Evolutionary conservation across 768 basidiomycete genomes (phyloP).

Genomic region (Naganishia vaughanmartiniae): DNA sequence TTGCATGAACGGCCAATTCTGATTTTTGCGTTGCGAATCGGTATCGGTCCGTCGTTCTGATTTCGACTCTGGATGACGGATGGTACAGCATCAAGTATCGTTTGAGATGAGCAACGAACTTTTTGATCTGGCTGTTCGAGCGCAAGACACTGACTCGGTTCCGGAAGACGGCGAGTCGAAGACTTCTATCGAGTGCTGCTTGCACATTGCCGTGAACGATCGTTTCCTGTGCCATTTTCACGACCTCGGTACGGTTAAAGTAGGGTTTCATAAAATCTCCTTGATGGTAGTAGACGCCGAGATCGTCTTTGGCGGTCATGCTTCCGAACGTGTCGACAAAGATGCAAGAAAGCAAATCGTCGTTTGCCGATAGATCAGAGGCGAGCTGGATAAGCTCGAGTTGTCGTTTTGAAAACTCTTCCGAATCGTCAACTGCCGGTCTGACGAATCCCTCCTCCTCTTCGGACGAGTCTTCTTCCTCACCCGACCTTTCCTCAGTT

Average conservation of each 20-base stretch:
- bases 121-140: conserved; percentile 22
- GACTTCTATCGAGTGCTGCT: background rate
- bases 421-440: background rate
- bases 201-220: conserved; percentile 35
- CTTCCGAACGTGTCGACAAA: conserved; percentile 48
- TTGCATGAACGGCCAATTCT: conserved; percentile 48
- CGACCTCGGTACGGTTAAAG: conserved; percentile 45
- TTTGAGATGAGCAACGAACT: conserved; percentile 41
- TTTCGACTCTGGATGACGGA: conserved; percentile 47
- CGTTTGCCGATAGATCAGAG: conserved; percentile 35
- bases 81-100: conserved; percentile 42
- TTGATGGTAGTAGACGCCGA: conserved; percentile 50
- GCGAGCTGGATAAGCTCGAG: conserved; percentile 23
- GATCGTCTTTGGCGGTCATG: conserved; percentile 41
- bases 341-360: conserved; percentile 49
- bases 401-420: conserved; percentile 1
- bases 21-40: conserved; percentile 42
- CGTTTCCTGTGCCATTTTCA: conserved; percentile 42
- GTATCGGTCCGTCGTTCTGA: conserved; percentile 46
- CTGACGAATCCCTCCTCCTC: conserved; percentile 13
- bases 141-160: conserved; percentile 33
- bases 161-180: conserved; percentile 42
- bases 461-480: background rate
- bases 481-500: background rate
- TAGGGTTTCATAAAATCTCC: conserved; percentile 45